Percentiles rank a stretch among this genome's conserved stretches.
phyloP scores from a whole-genome alignment of 352 stramenopile genomes.

The Sclerospora graminicola region DNA sequence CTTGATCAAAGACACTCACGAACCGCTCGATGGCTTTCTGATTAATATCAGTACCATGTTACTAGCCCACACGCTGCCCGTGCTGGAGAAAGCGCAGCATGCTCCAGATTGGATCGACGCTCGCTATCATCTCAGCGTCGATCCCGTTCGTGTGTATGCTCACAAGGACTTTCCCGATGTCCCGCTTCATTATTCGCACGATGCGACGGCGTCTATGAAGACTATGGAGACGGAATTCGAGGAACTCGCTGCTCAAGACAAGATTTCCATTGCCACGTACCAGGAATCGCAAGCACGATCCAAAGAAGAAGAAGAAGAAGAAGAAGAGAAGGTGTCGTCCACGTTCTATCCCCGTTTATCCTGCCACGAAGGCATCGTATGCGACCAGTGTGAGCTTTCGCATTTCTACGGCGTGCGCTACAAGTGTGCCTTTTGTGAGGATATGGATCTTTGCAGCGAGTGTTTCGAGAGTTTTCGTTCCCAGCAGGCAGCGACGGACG shows the following conservation, averaged over 20 bases:
- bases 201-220: conserved; percentile 3
- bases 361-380: conserved; percentile 57
- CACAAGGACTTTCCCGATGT: conserved; percentile 27
- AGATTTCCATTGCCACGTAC: conserved; percentile 15
- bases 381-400: conserved; percentile 49
- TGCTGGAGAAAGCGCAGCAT: conserved; percentile 22
- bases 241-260: conserved; percentile 17
- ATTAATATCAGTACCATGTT: conserved; percentile 52
- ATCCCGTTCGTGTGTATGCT: conserved; percentile 40
- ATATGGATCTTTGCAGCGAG: conserved; percentile 56
- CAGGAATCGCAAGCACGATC: conserved; percentile 6
- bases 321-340: neutral
- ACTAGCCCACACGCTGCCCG: conserved; percentile 26
- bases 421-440: conserved; percentile 61
- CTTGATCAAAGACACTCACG: conserved; percentile 35
- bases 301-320: no score
- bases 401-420: conserved; percentile 51
- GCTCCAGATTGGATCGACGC: conserved; percentile 24
- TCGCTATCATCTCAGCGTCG: conserved; percentile 37
- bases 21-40: conserved; percentile 55
- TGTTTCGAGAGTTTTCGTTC: conserved; percentile 45
- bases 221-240: conserved; percentile 7
- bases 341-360: conserved; percentile 42
- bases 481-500: conserved; percentile 13
- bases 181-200: conserved; percentile 19